Conservation (phyloP, 2,329 filamentous ascomycete species). For the Dactylellina sp. region DNA sequence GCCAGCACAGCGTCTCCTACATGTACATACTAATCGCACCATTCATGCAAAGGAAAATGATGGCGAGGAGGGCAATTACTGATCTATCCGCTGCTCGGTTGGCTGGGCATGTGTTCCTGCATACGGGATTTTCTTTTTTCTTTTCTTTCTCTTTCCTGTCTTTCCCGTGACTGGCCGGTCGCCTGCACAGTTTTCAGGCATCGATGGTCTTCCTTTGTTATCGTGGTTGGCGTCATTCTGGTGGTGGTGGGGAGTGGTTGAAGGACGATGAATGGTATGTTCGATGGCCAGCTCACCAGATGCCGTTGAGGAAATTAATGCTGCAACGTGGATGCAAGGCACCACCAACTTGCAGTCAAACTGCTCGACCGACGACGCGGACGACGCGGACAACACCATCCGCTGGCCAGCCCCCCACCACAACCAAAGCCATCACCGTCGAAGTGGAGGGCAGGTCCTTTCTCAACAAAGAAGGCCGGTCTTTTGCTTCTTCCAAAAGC, state of each 20-base stretch:
- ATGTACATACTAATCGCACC: slow-evolving; percentile 25
- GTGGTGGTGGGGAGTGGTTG: slow-evolving; percentile 10
- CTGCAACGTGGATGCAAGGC: slow-evolving; percentile 35
- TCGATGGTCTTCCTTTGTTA: slow-evolving; percentile 40
- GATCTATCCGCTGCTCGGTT: slow-evolving; percentile 31
- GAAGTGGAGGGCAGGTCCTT: slow-evolving; percentile 25
- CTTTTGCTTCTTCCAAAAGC: slow-evolving; percentile 34
- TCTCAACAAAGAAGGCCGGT: slow-evolving; percentile 43
- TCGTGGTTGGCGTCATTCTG: slow-evolving; percentile 6
- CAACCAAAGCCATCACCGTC: slow-evolving; percentile 12
- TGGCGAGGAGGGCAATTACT: slow-evolving; percentile 34
- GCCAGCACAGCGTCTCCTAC: slow-evolving; percentile 45
- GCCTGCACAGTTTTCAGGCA: slow-evolving; percentile 18
- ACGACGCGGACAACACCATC: slow-evolving; percentile 35
- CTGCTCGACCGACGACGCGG: slow-evolving; percentile 17
- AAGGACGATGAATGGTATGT: background rate
- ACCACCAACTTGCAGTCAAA: slow-evolving; percentile 6
- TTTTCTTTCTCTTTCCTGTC: slow-evolving; percentile 3
- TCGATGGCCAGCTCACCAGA: slow-evolving; percentile 24
- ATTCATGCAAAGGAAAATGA: slow-evolving; percentile 33
- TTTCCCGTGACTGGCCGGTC: background rate
- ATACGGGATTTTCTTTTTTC: slow-evolving; percentile 14
- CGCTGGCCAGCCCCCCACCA: slow-evolving; percentile 31
- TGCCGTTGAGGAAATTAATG: slow-evolving; percentile 33
- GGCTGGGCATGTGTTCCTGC: slow-evolving; percentile 41